Percentiles rank a stretch among this genome's conserved stretches.
These are phyloP conservation scores for Arthrobotrys sphaeroides DNA, from an alignment of 2,329 filamentous ascomycete species.

Conservation along the genomic window DNA sequence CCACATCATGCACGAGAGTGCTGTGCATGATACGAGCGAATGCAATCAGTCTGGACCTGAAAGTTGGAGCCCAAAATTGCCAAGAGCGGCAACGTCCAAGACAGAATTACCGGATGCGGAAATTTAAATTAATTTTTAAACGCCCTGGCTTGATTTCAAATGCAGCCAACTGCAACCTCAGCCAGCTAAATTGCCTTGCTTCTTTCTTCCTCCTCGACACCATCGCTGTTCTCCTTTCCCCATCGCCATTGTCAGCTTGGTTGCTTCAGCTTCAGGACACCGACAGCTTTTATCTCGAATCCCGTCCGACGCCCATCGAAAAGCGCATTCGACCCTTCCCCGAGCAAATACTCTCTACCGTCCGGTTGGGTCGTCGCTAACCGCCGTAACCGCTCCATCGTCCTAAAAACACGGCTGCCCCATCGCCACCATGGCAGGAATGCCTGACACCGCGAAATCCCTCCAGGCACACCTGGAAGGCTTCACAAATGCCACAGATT, in stretches of 20 bases:
- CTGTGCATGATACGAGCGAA: too few relatives aligned
- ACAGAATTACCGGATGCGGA: constrained; percentile 18
- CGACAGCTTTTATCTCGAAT: neutral
- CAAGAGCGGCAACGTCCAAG: constrained; percentile 5
- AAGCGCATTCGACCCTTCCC: neutral
- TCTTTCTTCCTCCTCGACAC: neutral
- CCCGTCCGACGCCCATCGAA: neutral
- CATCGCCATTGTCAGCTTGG: constrained; percentile 9
- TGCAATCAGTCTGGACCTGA: too few relatives aligned
- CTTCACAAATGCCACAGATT: constrained; percentile 48
- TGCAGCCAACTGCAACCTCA: constrained; percentile 29
- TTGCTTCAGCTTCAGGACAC: neutral
- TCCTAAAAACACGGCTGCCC: constrained; percentile 1
- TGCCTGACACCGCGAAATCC: constrained; percentile 51
- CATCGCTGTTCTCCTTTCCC: neutral
- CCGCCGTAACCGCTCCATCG: constrained; percentile 25
- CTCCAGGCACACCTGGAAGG: constrained; percentile 50
- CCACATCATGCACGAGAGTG: too few relatives aligned
- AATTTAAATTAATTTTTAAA: constrained; percentile 25
- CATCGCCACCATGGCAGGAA: constrained; percentile 53
- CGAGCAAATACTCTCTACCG: neutral
- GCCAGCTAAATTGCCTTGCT: neutral
- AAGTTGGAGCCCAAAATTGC: neutral
- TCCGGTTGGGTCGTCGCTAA: constrained; percentile 20
- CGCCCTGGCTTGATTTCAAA: constrained; percentile 37